Evolutionary conservation across 306 rosid genomes (phyloP), one percentile per base, ranked within the genome.

Genomic region (Datisca glomerata): DNA sequence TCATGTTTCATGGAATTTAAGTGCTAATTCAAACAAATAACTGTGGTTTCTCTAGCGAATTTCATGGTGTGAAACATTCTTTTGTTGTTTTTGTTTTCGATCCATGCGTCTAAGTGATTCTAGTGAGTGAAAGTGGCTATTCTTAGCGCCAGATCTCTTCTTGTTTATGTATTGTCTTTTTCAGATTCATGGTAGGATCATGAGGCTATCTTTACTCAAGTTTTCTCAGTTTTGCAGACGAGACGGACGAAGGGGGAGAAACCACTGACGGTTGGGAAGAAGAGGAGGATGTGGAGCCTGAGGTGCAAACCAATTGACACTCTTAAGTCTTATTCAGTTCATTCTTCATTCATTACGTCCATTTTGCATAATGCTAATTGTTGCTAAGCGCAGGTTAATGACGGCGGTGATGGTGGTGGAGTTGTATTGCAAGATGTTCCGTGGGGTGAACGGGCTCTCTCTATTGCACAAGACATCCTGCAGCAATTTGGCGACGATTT

Each of bases 341-440:
- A 42, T 57, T 37, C 29, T n/a, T 39, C 35, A 43, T 19, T 47
- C 28, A 61, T 41, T 17, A 38, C 37, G 59, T 59, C 37, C 42
- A 3, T 23, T 33, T 48, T 49, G 35, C 29, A 18, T 34, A 16
- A 53, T 60, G 44, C 11, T 63, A 44, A 59, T 25, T 28, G 15
- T 56, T 45, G 28, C 27, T 47, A 28, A 21, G 8, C 34, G 58
- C 57, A 83, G 97, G 24, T 74, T 55, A 95, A 91, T 18, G 94
- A 87, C 53, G 94, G 94, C 20, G 94, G 89, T 4, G 73, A 56
- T 43, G 94, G 97, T 35, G 95, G 95, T 44, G 97, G 97, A 28
- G 73, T 83, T 56, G 65, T 65, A 55, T 61, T 89, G 51, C 78
- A 74, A 53, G 76, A 66, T 44, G 76, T 77, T 25, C 72, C 75